Percentiles rank a stretch among this genome's conserved stretches.
These are phyloP conservation scores for Ogataea sp. DNA, from an alignment of 805 yeast species.

Conservation along the genomic window DNA sequence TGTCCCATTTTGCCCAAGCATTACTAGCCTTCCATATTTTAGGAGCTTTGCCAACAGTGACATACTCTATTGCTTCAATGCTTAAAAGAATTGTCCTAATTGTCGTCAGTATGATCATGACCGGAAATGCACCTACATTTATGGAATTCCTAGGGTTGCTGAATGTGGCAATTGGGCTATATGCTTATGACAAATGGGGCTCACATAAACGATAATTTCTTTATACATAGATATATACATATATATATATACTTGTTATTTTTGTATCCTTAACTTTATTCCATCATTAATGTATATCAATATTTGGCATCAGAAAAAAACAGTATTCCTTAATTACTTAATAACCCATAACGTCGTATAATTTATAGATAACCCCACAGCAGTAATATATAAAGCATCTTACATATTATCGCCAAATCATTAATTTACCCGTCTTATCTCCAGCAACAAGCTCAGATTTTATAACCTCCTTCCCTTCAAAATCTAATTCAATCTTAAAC, in stretches of 20 bases:
- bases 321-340: no score
- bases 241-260: no score
- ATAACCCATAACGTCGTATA: no score
- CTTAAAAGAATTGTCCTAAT: conserved; percentile 85
- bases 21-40: conserved; percentile 73
- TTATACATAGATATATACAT: no score
- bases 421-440: conserved; percentile 44
- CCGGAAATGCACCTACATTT: conserved; percentile 38
- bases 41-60: conserved; percentile 75
- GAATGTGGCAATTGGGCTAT: conserved; percentile 48
- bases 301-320: no score
- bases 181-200: conserved; percentile 56
- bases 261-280: no score
- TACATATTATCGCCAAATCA: conserved; percentile 38
- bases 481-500: conserved; percentile 22
- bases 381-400: no score
- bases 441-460: conserved; percentile 41
- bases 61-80: conserved; percentile 81
- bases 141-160: conserved; percentile 42
- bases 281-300: no score
- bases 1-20: conserved; percentile 74
- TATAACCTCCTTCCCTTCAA: conserved; percentile 23
- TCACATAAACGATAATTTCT: conserved; percentile 13
- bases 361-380: no score
- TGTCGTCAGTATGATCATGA: conserved; percentile 63